Conservation (phyloP, 2,329 filamentous ascomycete species). For the Colletotrichum zoysiae region DNA sequence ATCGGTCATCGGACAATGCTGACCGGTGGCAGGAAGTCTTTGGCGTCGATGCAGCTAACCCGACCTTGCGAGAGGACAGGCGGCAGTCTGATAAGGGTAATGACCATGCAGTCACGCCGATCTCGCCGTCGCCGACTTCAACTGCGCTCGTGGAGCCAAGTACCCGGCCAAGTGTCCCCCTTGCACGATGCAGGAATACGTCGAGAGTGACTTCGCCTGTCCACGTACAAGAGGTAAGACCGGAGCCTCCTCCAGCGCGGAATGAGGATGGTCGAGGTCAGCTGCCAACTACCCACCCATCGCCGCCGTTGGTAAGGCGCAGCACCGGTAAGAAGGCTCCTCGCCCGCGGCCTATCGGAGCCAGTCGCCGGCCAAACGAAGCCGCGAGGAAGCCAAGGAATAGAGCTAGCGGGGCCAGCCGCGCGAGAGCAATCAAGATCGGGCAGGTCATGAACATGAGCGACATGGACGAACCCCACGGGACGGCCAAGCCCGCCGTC, state of each 20-base stretch:
- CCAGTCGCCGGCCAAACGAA: not conserved
- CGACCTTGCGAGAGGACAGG: too few species aligned
- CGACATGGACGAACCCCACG: not conserved
- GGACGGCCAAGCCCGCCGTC: not conserved
- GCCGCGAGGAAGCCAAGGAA: not conserved
- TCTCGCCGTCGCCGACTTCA: not conserved
- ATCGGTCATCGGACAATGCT: not conserved
- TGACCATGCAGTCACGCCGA: too few species aligned
- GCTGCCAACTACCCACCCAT: not conserved
- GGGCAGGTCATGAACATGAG: not conserved
- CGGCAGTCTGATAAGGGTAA: not conserved
- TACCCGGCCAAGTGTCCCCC: not conserved
- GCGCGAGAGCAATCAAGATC: too few species aligned
- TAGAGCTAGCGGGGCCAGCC: not conserved
- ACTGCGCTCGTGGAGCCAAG: not conserved
- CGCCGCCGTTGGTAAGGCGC: not conserved
- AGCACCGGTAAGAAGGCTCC: conserved; percentile 29
- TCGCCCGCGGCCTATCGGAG: not conserved
- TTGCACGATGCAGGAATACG: not conserved
- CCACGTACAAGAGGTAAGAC: too few species aligned
- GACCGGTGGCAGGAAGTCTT: conserved; percentile 2
- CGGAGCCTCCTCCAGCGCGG: too few species aligned
- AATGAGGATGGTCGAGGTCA: not conserved
- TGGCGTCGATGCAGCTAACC: not conserved
- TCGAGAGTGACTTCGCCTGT: not conserved